phyloP scores from a whole-genome alignment of 169 alveolate genomes.

The Eimeria sp. region DNA sequence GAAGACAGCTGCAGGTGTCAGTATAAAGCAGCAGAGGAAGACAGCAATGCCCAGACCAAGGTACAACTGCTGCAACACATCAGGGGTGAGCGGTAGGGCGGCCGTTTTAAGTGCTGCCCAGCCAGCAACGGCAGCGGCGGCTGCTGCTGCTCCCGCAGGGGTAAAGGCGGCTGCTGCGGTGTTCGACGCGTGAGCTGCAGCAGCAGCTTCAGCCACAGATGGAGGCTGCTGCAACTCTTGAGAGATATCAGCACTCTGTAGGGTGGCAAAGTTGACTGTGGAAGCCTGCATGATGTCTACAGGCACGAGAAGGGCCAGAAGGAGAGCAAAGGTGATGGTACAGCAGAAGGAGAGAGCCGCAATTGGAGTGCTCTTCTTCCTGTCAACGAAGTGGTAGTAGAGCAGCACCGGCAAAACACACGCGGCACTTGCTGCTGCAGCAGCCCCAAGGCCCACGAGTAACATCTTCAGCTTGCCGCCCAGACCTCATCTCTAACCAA shows the following conservation, averaged over 20 bases:
- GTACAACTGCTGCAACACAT: slow-evolving; percentile 41
- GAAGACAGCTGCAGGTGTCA: slow-evolving; percentile 68
- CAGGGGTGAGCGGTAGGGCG: slow-evolving; percentile 45
- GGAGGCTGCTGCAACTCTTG: neutral
- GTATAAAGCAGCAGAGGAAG: slow-evolving; percentile 49
- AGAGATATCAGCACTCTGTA: neutral
- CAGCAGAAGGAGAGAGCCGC: slow-evolving; percentile 49
- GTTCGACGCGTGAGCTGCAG: slow-evolving; percentile 19
- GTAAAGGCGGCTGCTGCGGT: slow-evolving; percentile 25
- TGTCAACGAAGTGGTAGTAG: slow-evolving; percentile 67
- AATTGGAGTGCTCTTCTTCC: slow-evolving; percentile 30
- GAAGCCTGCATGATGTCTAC: slow-evolving; percentile 65
- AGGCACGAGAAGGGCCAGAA: slow-evolving; percentile 65
- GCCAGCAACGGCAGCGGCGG: slow-evolving; percentile 67
- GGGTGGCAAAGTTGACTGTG: neutral
- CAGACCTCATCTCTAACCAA: neutral
- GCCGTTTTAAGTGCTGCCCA: slow-evolving; percentile 59
- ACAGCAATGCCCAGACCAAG: slow-evolving; percentile 38
- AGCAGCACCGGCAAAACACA: slow-evolving; percentile 52
- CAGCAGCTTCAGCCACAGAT: slow-evolving; percentile 41
- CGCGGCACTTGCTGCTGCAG: slow-evolving; percentile 60
- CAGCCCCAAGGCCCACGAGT: slow-evolving; percentile 61
- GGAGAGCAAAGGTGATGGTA: slow-evolving; percentile 34
- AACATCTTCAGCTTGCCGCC: neutral
- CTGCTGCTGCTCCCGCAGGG: slow-evolving; percentile 71